Evolutionary conservation across 2,329 filamentous ascomycete genomes (phyloP).

Genomic region (Rhinocladiella similis): DNA sequence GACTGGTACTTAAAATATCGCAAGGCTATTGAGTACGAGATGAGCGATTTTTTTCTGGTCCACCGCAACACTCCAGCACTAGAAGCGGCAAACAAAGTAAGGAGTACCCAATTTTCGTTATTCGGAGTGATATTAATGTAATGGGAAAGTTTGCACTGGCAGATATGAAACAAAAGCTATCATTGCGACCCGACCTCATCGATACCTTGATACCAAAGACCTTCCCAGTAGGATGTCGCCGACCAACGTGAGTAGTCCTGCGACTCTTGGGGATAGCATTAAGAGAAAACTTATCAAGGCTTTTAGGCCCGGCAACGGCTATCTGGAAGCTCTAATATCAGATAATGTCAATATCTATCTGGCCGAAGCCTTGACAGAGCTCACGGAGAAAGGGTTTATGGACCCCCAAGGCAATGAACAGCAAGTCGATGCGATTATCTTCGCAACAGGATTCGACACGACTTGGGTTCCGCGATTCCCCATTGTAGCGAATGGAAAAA

Average conservation of each 20-base stretch:
- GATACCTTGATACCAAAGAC: conserved; percentile 26
- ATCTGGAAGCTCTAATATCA: conserved; percentile 10
- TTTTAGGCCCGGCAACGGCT: conserved; percentile 39
- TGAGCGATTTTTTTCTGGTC: conserved; percentile 12
- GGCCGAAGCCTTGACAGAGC: conserved; percentile 13
- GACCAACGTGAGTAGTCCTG: conserved; percentile 20
- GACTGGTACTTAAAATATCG: conserved; percentile 20
- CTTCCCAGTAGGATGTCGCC: conserved; percentile 25
- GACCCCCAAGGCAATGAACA: conserved; percentile 7
- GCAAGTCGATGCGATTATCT: conserved; percentile 5
- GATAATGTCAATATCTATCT: conserved; percentile 6
- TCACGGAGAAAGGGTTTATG: conserved; percentile 21
- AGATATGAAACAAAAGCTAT: conserved; percentile 26
- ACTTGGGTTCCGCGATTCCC: conserved; percentile 19
- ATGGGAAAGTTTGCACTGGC: neutral
- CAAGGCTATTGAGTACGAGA: conserved; percentile 17
- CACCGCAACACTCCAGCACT: neutral
- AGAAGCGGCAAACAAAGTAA: neutral
- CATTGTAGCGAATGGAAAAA: conserved; percentile 2
- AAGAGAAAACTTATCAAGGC: conserved; percentile 40
- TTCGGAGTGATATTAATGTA: neutral
- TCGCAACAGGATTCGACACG: conserved; percentile 35
- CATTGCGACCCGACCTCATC: conserved; percentile 12
- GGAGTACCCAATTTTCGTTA: neutral
- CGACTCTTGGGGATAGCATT: conserved; percentile 44